These are phyloP conservation scores for Lasiodiplodia sp. DNA, from an alignment of 2,329 filamentous ascomycete genomes.

Conservation along the genomic window DNA sequence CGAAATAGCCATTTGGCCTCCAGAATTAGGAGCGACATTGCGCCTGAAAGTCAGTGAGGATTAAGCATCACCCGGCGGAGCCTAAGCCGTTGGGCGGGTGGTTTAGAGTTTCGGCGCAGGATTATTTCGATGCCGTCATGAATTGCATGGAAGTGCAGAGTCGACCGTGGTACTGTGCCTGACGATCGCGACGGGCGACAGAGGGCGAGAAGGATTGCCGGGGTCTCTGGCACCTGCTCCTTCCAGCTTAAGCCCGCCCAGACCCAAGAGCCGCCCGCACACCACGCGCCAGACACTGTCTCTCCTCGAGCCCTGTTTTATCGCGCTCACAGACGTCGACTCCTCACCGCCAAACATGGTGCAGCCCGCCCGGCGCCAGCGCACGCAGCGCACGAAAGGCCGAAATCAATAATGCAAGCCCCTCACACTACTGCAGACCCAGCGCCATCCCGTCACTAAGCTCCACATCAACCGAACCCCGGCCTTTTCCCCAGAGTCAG, in stretches of 20 bases:
- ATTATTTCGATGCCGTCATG: conserved; percentile 12
- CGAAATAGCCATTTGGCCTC: background rate
- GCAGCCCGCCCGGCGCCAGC: background rate
- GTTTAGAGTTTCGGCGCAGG: background rate
- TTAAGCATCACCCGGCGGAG: conserved; percentile 16
- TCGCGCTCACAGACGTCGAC: background rate
- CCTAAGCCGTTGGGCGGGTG: background rate
- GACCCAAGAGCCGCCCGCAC: conserved; percentile 15
- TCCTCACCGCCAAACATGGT: background rate
- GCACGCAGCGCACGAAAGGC: background rate
- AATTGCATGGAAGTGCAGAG: background rate
- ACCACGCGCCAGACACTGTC: background rate
- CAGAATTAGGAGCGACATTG: conserved; percentile 1
- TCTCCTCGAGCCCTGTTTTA: background rate
- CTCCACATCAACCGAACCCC: background rate
- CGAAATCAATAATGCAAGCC: conserved; percentile 16
- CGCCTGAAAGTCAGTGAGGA: background rate
- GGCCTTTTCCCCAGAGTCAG: conserved; percentile 12
- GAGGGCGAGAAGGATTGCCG: background rate
- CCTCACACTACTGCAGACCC: conserved; percentile 6
- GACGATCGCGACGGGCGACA: conserved; percentile 8
- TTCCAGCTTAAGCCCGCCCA: background rate
- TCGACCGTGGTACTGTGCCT: conserved; percentile 18
- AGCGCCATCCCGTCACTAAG: background rate
- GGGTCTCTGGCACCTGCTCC: conserved; percentile 7